Base-by-base conservation (phyloP, 306 rosid species). In the Clitoria ternatea region DNA sequence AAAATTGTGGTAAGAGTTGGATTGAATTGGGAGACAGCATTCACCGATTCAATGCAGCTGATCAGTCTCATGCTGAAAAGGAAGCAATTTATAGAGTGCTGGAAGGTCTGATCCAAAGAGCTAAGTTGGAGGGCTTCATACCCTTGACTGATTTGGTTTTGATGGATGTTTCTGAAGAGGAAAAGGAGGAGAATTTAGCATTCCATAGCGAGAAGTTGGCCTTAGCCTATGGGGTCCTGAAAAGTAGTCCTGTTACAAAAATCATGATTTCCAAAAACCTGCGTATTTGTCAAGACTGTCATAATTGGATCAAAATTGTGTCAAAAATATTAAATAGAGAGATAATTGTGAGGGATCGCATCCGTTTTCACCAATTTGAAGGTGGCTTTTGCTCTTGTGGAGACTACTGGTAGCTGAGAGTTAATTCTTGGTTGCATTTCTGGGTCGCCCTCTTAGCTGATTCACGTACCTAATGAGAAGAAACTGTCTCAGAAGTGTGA, bases 141-240 rank as follows among this genome's bases (percentile, higher is more conserved):
- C 83, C 89, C 61, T 75, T 78, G 82, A 87, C 89, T 0, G 96
- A 83, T 37, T 73, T 90, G 32, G 93, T 90, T 76, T 76, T 87
- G 74, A 87, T 90, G 92, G 96, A 87, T 80, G 90, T 87, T 50
- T 87, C 92, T 20, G 91, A 83, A 72, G 96, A 90, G 84, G 91
- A 90, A 73, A 87, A 83, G 76, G 92, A 85, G 76, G 91, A 74
- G 72, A 90, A 83, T 69, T 79, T 90, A 45, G 67, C 10, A 30
- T 81, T 70, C 53, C 82, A 70, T 36, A 87, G 92, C 4, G 96
- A 90, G 80, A 90, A 82, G 86, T 76, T 87, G 87, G 89, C 89
- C 10, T 81, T 90, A 77, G 96, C 89, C 3, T 83, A 81, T 61
- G 92, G 79, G 23, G 49, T 90, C 43, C 71, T 87, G 62, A 90